A percentile compares a stretch with the other conserved stretches of the same genome.
phyloP scores from a whole-genome alignment of 2,329 filamentous ascomycete genomes.

The Nothomitra cinnamomea region DNA sequence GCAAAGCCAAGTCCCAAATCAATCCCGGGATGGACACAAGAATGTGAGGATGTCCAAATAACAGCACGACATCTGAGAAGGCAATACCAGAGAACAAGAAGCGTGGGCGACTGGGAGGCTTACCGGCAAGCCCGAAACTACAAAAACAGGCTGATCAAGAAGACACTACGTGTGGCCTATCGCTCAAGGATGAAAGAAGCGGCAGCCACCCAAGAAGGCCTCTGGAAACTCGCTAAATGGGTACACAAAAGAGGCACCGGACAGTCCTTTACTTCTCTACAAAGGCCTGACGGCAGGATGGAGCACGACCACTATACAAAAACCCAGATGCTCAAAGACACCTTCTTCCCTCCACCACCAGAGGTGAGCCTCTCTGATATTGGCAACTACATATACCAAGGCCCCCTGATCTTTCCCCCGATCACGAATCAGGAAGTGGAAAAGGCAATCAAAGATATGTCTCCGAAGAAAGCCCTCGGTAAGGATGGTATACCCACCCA shows the following conservation, averaged over 20 bases:
- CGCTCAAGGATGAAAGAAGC: constrained; percentile 12
- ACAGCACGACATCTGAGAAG: background rate
- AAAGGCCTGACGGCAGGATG: background rate
- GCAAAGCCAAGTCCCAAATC: background rate
- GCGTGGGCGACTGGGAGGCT: constrained; percentile 10
- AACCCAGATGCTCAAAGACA: no score
- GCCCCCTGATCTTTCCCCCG: no score
- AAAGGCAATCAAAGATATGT: background rate
- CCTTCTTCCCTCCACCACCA: no score
- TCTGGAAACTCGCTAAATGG: constrained; percentile 12
- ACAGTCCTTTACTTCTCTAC: background rate
- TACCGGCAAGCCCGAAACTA: constrained; percentile 11
- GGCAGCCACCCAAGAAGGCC: background rate
- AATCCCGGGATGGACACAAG: background rate
- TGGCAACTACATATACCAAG: no score
- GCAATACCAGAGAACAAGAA: constrained; percentile 4
- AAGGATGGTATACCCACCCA: background rate
- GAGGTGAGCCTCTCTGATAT: no score
- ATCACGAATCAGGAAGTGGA: no score
- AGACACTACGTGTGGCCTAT: constrained; percentile 9
- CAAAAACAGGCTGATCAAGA: constrained; percentile 13
- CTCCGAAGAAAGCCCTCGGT: background rate
- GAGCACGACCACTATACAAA: no score
- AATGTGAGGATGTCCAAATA: background rate
- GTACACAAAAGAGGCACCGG: constrained; percentile 11